These are phyloP conservation scores for Hypoxylon fuscum DNA, from an alignment of 495 filamentous ascomycete species.

Conservation along the genomic window DNA sequence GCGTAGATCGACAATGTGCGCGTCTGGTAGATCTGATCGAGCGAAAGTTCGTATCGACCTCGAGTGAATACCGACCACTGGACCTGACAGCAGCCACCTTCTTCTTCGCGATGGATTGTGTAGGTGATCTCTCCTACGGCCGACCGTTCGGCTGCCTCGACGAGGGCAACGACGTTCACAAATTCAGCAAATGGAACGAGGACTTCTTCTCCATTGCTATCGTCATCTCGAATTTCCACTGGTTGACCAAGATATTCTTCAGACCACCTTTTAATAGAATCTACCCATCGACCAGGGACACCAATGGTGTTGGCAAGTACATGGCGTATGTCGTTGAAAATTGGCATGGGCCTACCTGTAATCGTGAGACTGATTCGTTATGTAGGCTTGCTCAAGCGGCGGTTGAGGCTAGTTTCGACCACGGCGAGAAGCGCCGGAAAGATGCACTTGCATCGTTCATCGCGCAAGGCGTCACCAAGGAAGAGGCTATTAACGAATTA, in stretches of 20 bases:
- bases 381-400: slow-evolving; percentile 48
- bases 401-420: slow-evolving; percentile 42
- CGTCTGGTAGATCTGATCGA: slow-evolving; percentile 31
- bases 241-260: slow-evolving; percentile 35
- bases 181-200: slow-evolving; percentile 34
- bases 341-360: not conserved
- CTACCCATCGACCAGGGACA: slow-evolving; percentile 21
- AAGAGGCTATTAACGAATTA: slow-evolving; percentile 54
- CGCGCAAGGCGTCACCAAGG: slow-evolving; percentile 47
- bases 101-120: slow-evolving; percentile 34
- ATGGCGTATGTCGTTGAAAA: slow-evolving; percentile 17
- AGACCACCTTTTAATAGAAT: slow-evolving; percentile 30
- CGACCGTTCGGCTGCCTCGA: slow-evolving; percentile 32
- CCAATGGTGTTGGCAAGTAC: slow-evolving; percentile 25
- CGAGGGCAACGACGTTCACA: slow-evolving; percentile 26
- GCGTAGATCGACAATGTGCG: slow-evolving; percentile 17
- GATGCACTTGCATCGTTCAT: slow-evolving; percentile 59
- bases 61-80: slow-evolving; percentile 14
- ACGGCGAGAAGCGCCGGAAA: slow-evolving; percentile 28
- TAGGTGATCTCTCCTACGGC: slow-evolving; percentile 31
- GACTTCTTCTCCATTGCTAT: slow-evolving; percentile 35
- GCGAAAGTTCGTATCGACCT: slow-evolving; percentile 27
- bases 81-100: slow-evolving; percentile 17
- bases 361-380: slow-evolving; percentile 6
- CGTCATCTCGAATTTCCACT: slow-evolving; percentile 32